Base-by-base conservation (phyloP, 1,284 basidiomycete genomes). In the Marasmius oreades region DNA sequence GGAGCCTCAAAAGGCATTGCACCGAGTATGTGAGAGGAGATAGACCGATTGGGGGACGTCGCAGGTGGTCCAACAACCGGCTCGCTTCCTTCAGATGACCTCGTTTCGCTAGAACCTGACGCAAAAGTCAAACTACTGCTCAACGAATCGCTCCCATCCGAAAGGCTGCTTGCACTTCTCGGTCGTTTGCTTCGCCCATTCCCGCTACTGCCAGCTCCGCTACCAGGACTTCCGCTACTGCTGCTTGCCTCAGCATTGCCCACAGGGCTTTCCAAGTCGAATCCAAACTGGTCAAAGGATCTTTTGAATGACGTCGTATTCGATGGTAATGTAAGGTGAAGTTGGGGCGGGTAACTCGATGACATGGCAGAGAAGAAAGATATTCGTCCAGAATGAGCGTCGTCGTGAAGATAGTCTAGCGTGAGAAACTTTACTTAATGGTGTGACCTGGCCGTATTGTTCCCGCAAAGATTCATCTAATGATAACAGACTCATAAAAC, bases 261-360 rank as follows among this genome's bases (percentile, higher is more conserved):
- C 33, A 66, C 65, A 24, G 78, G 77, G 55, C 76, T 76, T 24
- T 77, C 76, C 24, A 80, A 66, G 69, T 81, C 78, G 59, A 79
- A 78, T 20, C 77, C 79, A 56, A 77, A 79, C 62, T 81, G 73
- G 55, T 80, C 77, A 65, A 82, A 82, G n/a, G 79, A 78, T 51
- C 80, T 75, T 61, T 82, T 82, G 70, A 82, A 82, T 22, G 78
- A 79, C 1, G 77, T 76, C 6, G 77, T 73, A 62, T 69, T 73
- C 8, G 74, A 61, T 33, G 77, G 73, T 8, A 77, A 67, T 31
- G 74, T 69, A 8, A 79, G 72, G 39, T 77, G 75, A 5, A 80
- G 70, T 60, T 77, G 79, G 34, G 78, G 77, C 22, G 77, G 71
- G 56, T 65, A 67, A 37, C 63, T 67, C 31, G 69, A 70, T 58